Base-by-base conservation (phyloP, 441 rosid genomes). In the Lepidium campestre region DNA sequence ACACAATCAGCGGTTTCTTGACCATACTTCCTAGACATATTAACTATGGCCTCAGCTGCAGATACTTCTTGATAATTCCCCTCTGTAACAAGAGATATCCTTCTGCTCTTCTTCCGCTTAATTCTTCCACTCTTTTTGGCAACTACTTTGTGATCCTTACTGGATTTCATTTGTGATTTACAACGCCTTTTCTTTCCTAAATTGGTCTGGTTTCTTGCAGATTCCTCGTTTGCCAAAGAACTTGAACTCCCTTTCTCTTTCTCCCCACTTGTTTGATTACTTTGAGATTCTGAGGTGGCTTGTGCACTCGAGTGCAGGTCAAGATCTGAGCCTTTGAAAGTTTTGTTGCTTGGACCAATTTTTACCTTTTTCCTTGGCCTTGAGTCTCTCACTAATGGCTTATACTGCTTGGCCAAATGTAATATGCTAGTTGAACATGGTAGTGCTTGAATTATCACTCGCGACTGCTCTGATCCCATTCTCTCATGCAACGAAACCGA, bases 41-140 rank as follows among this genome's bases (percentile, higher is more conserved):
- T 61, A 64, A 85, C 81, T 56, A 89, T 72, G 55, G 83, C 79
- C 80, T 84, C 82, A 25, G 85, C 87, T 44, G 90, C 93, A 59
- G 64, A 59, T 63, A 32, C 59, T 29, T 56, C 72, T 71, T 65
- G 75, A 50, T 72, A 61, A 10, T 56, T 75, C 11, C 75, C 55
- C 9, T 64, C 76, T 60, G 19, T 39, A 57, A 70, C 63, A 34
- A 75, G 76, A 59, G 27, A 54, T 76, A 70, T 75, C 77, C 17
- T 77, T 48, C 50, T 71, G 81, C 67, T 79, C 75, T 76, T 77
- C 78, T 79, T 82, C 68, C 42, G 82, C 75, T 50, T 82, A 79
- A 27, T 42, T 65, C 54, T 36, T 63, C 48, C 58, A 23, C 7
- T 22, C 46, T 48, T 72, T 42, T 42, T 57, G 11, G 1, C 57